Evolutionary conservation across 106 monocot genomes (phyloP).

Genomic region (Dioscorea dumetorum): DNA sequence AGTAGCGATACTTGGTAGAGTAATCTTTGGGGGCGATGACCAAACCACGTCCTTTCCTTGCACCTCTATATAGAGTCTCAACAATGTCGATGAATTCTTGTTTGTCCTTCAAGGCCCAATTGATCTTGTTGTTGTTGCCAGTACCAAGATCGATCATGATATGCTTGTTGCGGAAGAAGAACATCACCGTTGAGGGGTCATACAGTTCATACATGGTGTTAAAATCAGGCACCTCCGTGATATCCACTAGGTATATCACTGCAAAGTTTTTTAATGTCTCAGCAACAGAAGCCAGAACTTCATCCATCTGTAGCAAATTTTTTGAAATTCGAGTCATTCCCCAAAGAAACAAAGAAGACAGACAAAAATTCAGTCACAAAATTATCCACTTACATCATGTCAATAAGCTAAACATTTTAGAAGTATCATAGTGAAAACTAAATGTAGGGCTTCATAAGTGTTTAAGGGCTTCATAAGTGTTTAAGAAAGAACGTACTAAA

Average conservation of each 20-base stretch:
- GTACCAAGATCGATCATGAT: slow-evolving; percentile 88
- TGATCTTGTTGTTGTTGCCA: slow-evolving; percentile 91
- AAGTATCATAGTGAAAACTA: too few relatives aligned
- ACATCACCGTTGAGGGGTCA: slow-evolving; percentile 70
- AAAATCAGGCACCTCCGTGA: slow-evolving; percentile 77
- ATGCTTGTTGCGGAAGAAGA: slow-evolving; percentile 86
- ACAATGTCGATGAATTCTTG: slow-evolving; percentile 83
- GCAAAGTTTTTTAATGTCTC: slow-evolving; percentile 82
- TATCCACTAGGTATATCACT: slow-evolving; percentile 69
- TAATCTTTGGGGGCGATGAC: slow-evolving; percentile 86
- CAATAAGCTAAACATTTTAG: too few relatives aligned
- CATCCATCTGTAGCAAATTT: slow-evolving; percentile 51
- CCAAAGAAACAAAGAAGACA: too few relatives aligned
- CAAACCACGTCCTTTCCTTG: slow-evolving; percentile 71
- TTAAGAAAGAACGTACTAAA: too few relatives aligned
- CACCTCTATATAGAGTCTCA: slow-evolving; percentile 73
- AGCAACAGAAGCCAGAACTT: slow-evolving; percentile 65
- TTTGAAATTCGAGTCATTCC: too few relatives aligned
- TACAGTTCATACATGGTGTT: slow-evolving; percentile 79
- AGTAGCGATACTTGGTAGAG: slow-evolving; percentile 83
- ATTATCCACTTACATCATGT: too few relatives aligned
- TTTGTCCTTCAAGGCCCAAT: slow-evolving; percentile 83
- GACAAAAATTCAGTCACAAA: too few relatives aligned
- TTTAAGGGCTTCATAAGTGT: too few relatives aligned
- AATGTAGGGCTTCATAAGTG: too few relatives aligned